Conservation (phyloP, 176 grass and related monocot species). For the Themeda triandra region DNA sequence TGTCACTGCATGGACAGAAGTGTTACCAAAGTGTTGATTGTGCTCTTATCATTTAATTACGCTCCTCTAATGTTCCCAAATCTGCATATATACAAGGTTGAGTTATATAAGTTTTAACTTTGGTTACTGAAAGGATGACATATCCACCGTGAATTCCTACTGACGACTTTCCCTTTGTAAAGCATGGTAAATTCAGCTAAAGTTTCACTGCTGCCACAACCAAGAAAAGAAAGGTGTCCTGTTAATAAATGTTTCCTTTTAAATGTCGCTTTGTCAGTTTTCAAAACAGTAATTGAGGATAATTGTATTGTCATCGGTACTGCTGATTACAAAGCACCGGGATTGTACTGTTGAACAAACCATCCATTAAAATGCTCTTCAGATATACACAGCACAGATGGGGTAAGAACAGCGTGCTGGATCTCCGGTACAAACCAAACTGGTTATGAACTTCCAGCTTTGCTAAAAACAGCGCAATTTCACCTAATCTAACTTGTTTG, state of each 20-base stretch:
- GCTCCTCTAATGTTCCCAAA: not conserved
- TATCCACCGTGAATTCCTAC: not conserved
- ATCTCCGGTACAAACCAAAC: constrained; percentile 28
- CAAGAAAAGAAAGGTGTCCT: not conserved
- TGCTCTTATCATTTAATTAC: not conserved
- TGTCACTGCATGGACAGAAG: constrained; percentile 23
- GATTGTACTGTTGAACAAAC: not conserved
- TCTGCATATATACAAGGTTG: not conserved
- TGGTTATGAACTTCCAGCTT: constrained; percentile 26
- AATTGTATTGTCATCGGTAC: not conserved
- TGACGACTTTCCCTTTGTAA: not conserved
- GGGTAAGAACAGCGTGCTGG: constrained; percentile 20
- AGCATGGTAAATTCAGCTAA: not conserved
- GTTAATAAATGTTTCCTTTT: not conserved
- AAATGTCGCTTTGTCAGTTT: not conserved
- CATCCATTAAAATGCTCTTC: constrained; percentile 18
- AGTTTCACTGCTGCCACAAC: not conserved
- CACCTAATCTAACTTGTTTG: constrained; percentile 44
- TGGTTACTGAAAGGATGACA: not conserved
- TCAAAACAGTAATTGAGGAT: no score
- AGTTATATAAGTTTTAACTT: not conserved
- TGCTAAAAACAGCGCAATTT: constrained; percentile 17
- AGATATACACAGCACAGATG: constrained; percentile 28
- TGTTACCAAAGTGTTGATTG: constrained; percentile 14
- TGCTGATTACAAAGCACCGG: not conserved